Conservation (phyloP, 805 yeast species). For the Yarrowia phangngaensis region DNA sequence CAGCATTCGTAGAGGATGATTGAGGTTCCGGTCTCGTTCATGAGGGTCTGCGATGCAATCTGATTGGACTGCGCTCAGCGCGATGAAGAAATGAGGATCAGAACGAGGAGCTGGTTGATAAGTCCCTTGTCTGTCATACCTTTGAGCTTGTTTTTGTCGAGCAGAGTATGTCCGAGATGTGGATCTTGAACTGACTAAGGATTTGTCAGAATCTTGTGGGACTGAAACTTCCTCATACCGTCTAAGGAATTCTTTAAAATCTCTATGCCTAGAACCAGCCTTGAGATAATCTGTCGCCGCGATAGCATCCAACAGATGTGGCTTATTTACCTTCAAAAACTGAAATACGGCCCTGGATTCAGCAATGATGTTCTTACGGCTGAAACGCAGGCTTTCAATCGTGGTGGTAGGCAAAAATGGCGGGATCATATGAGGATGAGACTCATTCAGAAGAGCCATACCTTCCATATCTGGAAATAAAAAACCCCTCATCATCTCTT, state of each 20-base stretch:
- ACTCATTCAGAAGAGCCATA: not conserved
- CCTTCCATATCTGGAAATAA: constrained; percentile 1
- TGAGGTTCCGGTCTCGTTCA: constrained; percentile 9
- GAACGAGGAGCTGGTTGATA: not conserved
- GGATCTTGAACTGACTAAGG: not conserved
- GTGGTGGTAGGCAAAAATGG: constrained; percentile 15
- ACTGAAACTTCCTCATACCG: constrained; percentile 8
- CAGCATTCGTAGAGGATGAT: not conserved
- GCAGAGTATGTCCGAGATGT: not conserved
- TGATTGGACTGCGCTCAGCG: constrained; percentile 10
- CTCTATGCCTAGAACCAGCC: constrained; percentile 8
- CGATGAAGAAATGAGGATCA: constrained; percentile 7
- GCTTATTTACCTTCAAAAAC: constrained; percentile 9
- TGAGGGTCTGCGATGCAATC: constrained; percentile 1
- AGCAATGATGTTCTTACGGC: not conserved
- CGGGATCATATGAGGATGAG: constrained; percentile 9
- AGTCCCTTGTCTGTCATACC: not conserved
- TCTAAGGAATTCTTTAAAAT: constrained; percentile 6
- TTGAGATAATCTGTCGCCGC: constrained; percentile 2
- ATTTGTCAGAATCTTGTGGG: not conserved
- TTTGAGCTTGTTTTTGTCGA: constrained; percentile 1
- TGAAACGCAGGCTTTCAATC: constrained; percentile 2
- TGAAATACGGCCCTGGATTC: constrained; percentile 16
- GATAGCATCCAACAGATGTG: constrained; percentile 2
- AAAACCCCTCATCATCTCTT: constrained; percentile 13